Base-by-base conservation (phyloP, 208 protist genomes). In the Acanthamoeba castellanii region DNA sequence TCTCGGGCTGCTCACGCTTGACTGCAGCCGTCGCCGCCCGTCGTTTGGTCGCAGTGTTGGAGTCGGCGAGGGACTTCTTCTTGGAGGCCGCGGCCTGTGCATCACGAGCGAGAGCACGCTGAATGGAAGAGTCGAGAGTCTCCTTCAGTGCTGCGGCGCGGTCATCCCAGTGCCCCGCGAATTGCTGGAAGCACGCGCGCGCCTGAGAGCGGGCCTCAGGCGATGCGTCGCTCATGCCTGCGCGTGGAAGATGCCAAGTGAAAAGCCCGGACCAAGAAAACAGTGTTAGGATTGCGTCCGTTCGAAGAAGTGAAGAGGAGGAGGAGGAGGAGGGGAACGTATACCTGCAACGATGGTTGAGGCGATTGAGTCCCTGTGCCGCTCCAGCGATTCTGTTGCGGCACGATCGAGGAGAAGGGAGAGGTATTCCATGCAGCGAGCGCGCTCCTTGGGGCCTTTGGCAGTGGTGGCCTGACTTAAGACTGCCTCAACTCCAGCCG, bases 401-500 rank as follows among this genome's bases (percentile, higher is more conserved):
- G 47, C 50, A n/a, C 42, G 47, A 11, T 87, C 32, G 30, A 87
- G 78, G 20, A 87, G 22, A n/a, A 32, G 11, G 7, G 78, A 50
- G 20, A 87, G 16, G 27, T 87, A 87, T 27, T 87, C 78, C 42
- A 87, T 50, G n/a, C 78, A 87, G 42, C 78, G 78, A 59, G 78
- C 78, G 22, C 78, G 18, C 42, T 87, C 78, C 27, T 50, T 59
- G 50, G 32, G 78, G 42, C n/a, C 27, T 59, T 87, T 87, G 50
- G 78, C 78, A 57, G n/a, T 87, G 50, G 78, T 61, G 11, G 32
- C 66, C 27, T 52, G 78, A 13, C 4, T 7, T 14, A 87, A 30
- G 11, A 87, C 78, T 1, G 78, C 22, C n/a, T 87, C 78, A 16
- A 87, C 42, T 18, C 27, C 78, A 1, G 42, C 13, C 27, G 22